phyloP scores from a whole-genome alignment of 169 alveolate species.

The Eimeria praecox region DNA sequence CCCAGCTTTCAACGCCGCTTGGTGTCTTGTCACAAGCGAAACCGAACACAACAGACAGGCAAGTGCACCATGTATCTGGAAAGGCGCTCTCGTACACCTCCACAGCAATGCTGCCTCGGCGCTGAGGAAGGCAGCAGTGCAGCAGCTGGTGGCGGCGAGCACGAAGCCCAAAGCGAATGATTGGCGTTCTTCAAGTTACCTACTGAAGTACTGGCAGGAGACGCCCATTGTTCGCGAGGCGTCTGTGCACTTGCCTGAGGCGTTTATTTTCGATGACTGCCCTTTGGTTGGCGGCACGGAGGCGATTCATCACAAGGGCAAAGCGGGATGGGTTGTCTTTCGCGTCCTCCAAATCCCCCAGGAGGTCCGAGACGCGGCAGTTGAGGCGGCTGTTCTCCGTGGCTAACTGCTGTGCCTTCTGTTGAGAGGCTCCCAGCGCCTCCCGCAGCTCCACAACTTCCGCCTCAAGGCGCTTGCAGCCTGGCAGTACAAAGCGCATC shows the following conservation, averaged over 20 bases:
- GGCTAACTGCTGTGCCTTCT: slow-evolving; percentile 58
- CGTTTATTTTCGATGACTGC: slow-evolving; percentile 65
- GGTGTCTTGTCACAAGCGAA: not conserved
- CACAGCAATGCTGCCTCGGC: not conserved
- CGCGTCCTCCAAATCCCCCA: slow-evolving; percentile 77
- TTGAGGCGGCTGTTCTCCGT: slow-evolving; percentile 70
- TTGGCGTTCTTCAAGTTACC: not conserved
- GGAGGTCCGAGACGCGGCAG: slow-evolving; percentile 49
- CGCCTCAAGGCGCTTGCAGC: slow-evolving; percentile 59
- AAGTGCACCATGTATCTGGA: not conserved
- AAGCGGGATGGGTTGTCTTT: slow-evolving; percentile 77
- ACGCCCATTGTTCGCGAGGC: not conserved
- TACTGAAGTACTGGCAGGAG: not conserved
- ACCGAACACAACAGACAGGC: not conserved
- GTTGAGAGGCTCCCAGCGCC: slow-evolving; percentile 48
- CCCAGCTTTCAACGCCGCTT: not conserved
- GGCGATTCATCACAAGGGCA: slow-evolving; percentile 71
- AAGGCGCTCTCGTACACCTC: not conserved
- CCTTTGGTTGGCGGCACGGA: slow-evolving; percentile 58
- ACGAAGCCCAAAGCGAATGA: not conserved
- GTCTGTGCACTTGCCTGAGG: slow-evolving; percentile 54
- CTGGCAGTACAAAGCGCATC: slow-evolving; percentile 23
- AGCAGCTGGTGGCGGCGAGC: not conserved
- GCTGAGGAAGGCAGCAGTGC: not conserved
- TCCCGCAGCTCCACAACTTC: slow-evolving; percentile 46